phyloP scores from a whole-genome alignment of 2,329 filamentous ascomycete genomes.

The Fusarium staphyleae region DNA sequence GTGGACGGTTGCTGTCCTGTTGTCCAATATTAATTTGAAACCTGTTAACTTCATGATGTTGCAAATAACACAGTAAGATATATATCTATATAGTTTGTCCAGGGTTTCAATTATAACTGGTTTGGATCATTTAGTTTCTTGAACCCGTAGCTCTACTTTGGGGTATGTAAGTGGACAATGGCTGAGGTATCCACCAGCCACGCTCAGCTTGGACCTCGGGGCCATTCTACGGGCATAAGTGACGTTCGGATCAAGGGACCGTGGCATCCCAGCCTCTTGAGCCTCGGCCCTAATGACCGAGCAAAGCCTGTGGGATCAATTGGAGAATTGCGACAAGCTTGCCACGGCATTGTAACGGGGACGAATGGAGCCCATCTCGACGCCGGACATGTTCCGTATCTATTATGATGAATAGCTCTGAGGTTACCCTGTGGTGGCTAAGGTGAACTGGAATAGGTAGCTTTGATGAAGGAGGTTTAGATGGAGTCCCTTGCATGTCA shows the following conservation, averaged over 20 bases:
- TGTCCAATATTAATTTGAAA: too few species aligned
- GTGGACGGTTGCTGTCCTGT: too few species aligned
- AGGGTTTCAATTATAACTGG: background rate
- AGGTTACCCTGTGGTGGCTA: conserved; percentile 5
- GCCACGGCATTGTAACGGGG: conserved; percentile 3
- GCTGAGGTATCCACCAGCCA: conserved; percentile 7
- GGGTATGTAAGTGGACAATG: conserved; percentile 10
- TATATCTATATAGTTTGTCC: too few species aligned
- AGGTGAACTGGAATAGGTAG: background rate
- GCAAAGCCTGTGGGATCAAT: conserved; percentile 1
- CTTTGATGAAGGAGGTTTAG: background rate
- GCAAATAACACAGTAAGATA: too few species aligned
- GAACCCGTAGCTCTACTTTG: conserved; percentile 5
- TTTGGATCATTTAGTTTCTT: conserved; percentile 1
- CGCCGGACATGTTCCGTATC: conserved; percentile 25
- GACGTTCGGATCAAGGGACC: conserved; percentile 38
- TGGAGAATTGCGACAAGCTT: conserved; percentile 5
- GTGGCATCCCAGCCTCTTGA: conserved; percentile 17
- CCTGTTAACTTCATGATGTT: too few species aligned
- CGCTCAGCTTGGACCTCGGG: conserved; percentile 34
- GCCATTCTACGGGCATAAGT: too few species aligned
- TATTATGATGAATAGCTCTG: background rate
- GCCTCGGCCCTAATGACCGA: conserved; percentile 38
- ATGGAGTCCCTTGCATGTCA: background rate
- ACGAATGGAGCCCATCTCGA: conserved; percentile 3